phyloP scores from a whole-genome alignment of 768 basidiomycete species.

The Pleurotus sapidus region DNA sequence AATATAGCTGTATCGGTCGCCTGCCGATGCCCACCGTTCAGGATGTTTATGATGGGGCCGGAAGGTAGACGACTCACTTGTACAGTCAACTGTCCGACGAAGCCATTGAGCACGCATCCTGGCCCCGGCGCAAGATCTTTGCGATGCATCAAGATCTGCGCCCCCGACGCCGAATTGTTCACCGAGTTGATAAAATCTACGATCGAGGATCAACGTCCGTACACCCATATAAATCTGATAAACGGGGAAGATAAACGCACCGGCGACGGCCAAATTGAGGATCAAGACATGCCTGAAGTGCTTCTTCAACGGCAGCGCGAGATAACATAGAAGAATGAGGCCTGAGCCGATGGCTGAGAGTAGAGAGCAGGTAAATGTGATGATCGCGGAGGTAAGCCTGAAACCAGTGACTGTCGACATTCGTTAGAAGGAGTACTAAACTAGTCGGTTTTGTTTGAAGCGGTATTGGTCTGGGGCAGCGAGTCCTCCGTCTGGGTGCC shows the following conservation, averaged over 20 bases:
- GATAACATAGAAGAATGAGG: conserved; percentile 13
- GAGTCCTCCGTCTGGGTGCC: too few species aligned
- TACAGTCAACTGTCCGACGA: conserved; percentile 10
- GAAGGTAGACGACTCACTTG: not conserved
- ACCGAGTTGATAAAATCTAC: conserved; percentile 9
- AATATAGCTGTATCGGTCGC: conserved; percentile 10
- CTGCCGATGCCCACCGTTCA: not conserved
- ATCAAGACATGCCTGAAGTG: conserved; percentile 16
- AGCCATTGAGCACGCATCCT: conserved; percentile 10
- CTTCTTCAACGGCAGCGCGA: conserved; percentile 5
- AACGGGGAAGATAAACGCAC: not conserved
- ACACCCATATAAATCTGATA: too few species aligned
- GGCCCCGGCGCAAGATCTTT: not conserved
- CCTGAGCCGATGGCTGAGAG: conserved; percentile 11
- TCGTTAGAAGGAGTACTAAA: too few species aligned
- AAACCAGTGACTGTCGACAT: not conserved
- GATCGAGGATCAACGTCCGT: too few species aligned
- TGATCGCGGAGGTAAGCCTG: not conserved
- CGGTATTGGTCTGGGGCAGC: too few species aligned
- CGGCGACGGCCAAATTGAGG: conserved; percentile 12
- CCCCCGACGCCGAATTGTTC: conserved; percentile 6
- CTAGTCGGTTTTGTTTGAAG: too few species aligned
- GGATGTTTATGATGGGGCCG: not conserved
- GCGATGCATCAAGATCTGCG: conserved; percentile 5
- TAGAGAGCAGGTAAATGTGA: conserved; percentile 7